These are phyloP conservation scores for Escovopsis sp. DNA, from an alignment of 2,329 filamentous ascomycete species.

Conservation along the genomic window DNA sequence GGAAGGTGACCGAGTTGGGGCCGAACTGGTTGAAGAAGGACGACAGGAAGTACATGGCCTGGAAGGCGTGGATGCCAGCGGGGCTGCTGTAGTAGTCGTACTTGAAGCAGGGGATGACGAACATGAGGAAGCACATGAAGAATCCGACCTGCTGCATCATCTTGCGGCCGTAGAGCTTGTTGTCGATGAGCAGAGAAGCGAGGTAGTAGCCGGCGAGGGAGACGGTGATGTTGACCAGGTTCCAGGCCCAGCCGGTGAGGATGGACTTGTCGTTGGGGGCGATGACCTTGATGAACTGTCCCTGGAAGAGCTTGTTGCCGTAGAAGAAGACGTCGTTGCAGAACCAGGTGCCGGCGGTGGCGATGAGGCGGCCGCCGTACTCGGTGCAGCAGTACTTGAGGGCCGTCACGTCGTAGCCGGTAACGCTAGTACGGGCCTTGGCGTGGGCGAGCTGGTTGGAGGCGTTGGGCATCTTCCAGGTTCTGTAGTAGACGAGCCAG, in stretches of 20 bases:
- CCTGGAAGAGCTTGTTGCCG: constrained; percentile 96
- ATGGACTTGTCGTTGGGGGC: constrained; percentile 54
- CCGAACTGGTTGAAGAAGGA: constrained; percentile 99
- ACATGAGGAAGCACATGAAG: constrained; percentile 83
- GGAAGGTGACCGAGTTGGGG: constrained; percentile 91
- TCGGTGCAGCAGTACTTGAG: constrained; percentile 63
- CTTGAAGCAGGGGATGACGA: constrained; percentile 80
- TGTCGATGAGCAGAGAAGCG: constrained; percentile 79
- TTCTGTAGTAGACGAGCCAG: constrained; percentile 93
- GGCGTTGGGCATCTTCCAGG: constrained; percentile 83
- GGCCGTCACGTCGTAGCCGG: constrained; percentile 82
- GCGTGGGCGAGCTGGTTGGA: constrained; percentile 67
- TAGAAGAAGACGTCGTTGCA: constrained; percentile 99
- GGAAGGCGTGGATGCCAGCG: constrained; percentile 70
- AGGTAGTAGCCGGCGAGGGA: constrained; percentile 80
- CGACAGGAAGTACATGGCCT: constrained; percentile 95
- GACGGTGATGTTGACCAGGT: constrained; percentile 78
- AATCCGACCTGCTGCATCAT: constrained; percentile 95
- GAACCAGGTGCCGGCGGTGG: constrained; percentile 83
- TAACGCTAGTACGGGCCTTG: constrained; percentile 78
- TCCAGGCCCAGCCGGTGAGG: constrained; percentile 84
- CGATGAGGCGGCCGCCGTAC: constrained; percentile 75
- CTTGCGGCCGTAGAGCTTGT: constrained; percentile 92
- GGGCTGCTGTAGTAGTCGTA: constrained; percentile 67
- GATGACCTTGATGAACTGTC: constrained; percentile 75